Evolutionary conservation across 1,139 yeast genomes (phyloP).

Genomic region (Hansenula sp.): DNA sequence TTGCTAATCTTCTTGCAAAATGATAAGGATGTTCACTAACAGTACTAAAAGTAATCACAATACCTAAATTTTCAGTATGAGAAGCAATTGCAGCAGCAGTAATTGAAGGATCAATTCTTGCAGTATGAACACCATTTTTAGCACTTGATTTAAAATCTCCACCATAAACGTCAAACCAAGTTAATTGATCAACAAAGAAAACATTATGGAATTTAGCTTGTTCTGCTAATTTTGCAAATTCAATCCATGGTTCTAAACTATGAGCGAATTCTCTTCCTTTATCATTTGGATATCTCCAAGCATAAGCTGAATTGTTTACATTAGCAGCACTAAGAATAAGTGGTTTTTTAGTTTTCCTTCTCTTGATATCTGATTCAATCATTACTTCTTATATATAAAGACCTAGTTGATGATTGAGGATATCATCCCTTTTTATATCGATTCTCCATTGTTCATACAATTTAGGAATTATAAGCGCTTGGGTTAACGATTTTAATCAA

Average conservation of each 20-base stretch:
- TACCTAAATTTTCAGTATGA: constrained; percentile 30
- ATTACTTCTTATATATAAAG: no score
- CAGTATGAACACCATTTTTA: constrained; percentile 32
- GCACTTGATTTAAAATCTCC: constrained; percentile 33
- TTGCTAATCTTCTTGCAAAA: constrained; percentile 34
- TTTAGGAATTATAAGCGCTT: no score
- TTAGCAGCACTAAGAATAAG: constrained; percentile 1
- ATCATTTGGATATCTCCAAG: constrained; percentile 39
- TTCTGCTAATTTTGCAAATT: constrained; percentile 34
- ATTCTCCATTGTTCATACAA: no score
- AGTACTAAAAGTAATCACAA: constrained; percentile 36
- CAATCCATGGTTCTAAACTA: constrained; percentile 32
- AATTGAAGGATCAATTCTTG: constrained; percentile 31
- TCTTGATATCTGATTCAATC: neutral
- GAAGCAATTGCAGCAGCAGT: constrained; percentile 34
- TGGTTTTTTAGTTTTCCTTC: neutral
- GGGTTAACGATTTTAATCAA: no score
- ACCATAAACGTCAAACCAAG: constrained; percentile 32
- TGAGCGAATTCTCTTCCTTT: constrained; percentile 19
- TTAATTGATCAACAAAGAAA: constrained; percentile 37
- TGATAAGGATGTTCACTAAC: constrained; percentile 37
- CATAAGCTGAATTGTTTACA: neutral
- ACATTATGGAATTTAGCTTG: constrained; percentile 35
- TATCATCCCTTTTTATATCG: no score
- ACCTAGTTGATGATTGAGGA: no score